These are phyloP conservation scores for Trichomonascus vanleenenianus DNA, from an alignment of 805 yeast genomes.

Conservation along the genomic window DNA sequence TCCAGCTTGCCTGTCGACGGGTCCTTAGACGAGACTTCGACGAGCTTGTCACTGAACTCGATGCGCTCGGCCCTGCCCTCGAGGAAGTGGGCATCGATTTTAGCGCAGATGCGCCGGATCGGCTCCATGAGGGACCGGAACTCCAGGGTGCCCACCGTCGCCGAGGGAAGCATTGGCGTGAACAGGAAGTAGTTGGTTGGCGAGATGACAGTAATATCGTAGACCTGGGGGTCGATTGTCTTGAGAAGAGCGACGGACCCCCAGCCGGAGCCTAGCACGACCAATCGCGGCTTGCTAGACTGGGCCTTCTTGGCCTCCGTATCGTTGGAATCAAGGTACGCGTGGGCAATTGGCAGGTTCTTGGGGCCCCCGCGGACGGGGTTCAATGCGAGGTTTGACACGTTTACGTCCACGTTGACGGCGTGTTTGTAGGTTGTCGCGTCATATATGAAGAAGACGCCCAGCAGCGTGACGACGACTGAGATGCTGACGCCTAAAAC, in stretches of 20 bases:
- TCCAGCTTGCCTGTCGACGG: conserved; percentile 33
- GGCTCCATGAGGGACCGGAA: conserved; percentile 58
- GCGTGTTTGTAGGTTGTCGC: conserved; percentile 47
- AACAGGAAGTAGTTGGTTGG: conserved; percentile 64
- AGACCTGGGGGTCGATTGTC: conserved; percentile 43
- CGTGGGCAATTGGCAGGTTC: conserved; percentile 52
- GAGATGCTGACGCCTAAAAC: conserved; percentile 14
- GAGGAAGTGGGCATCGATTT: conserved; percentile 51
- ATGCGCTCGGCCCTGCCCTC: conserved; percentile 56
- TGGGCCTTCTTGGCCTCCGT: conserved; percentile 25
- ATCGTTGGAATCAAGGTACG: conserved; percentile 52
- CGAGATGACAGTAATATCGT: conserved; percentile 58
- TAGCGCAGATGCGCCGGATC: conserved; percentile 46
- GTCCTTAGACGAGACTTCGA: conserved; percentile 45
- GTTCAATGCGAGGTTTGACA: conserved; percentile 44
- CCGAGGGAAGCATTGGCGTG: conserved; percentile 62
- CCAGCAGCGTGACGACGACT: conserved; percentile 22
- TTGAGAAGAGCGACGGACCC: conserved; percentile 56
- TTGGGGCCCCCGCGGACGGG: conserved; percentile 65
- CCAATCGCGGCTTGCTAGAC: conserved; percentile 44
- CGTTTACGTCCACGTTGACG: conserved; percentile 36
- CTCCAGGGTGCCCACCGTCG: conserved; percentile 65
- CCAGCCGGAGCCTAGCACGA: conserved; percentile 65
- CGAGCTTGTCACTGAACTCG: conserved; percentile 46
- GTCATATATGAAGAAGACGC: conserved; percentile 55